Evolutionary conservation across 2,329 filamentous ascomycete species (phyloP), one percentile per base, ranked within the genome.

Genomic region (Pestalotiopsis sp.): DNA sequence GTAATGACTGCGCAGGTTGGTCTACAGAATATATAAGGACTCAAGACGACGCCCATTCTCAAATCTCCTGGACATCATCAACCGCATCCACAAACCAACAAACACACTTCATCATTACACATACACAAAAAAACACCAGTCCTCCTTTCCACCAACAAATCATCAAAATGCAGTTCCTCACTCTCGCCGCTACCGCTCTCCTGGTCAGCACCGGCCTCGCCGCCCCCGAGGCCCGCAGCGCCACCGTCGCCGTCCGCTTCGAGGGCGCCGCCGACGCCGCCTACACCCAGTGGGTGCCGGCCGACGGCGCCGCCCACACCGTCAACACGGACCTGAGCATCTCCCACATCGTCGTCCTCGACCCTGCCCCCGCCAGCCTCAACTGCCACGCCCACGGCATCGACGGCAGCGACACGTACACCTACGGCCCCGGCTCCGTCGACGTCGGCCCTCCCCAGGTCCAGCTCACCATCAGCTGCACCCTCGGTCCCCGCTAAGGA

Each of bases 381-480:
- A 49, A 60, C 38, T 66, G 65, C 57, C 49, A 41, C 36, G 52
- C 57, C 38, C 5, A 49, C 14, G 65, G 65, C 65, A n/a, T 61
- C 23, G 65, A 66, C 23, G 65, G 65, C 65, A 60, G 52, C 55
- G 27, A 66, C 25, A 66, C 65, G 20, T 59, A 60, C 27, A 60
- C 55, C 23, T 60, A 45, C 27, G 65, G 65, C 55, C 17, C 36
- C 20, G 36, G 39, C 14, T 41, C 55, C 13, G 65, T 66, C 23
- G 65, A 66, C n/a, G 65, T 66, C 20, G 65, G 65, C 20, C 65
- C 65, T 4, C 65, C 65, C 14, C 65, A 66, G 55, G 52, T 61
- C 27, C 65, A 66, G 57, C 25, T 12, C 36, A 41, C 14, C 31
- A 49, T 61, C 41, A 66, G 52, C 39, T 66, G 65, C 55, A 39